Evolutionary conservation across 2,329 filamentous ascomycete genomes (phyloP), one percentile per base, ranked within the genome.

Genomic region (Aquanectria penicillioides): DNA sequence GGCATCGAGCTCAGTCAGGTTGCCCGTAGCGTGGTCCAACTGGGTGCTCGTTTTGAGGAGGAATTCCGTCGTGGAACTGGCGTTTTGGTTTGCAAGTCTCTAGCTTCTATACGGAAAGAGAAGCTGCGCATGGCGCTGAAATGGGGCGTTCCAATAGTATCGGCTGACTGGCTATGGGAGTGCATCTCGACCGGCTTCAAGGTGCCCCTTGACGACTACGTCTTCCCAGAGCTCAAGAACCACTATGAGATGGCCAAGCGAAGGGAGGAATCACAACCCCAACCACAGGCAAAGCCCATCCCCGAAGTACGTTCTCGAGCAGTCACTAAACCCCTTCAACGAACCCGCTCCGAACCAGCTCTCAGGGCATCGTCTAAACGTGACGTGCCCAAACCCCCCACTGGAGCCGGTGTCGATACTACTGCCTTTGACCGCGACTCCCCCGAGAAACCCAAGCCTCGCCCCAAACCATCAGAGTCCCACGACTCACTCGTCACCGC

Each of bases 1-100:
- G 91, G 92, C 7, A 89, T 97, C 52, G 93, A 97, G 69, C 83
- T 97, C 9, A 83, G 94, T 64, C 95, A 98, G 74, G 82, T 97
- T 26, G 89, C 90, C 18, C 93, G 92, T 74, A 82, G 90, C 3
- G 83, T 97, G 22, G 83, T 82, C 31, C 84, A 96, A 59, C 83
- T 97, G 59, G 93, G 95, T 7, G 95, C 90, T 10, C 86, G 77
- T 11, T 97, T 97, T 73, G 87, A 92, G 33, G 92, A 97, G 73
- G 84, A 88, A 49, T 84, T 98, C 37, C 89, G 88, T 4, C 79
- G 85, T 1, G 84, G 86, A 28, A 87, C 87, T n/a, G 92, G 90
- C 12, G 80, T 98, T 15, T 80, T 99, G 3, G 76, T 99, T n/a
- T 93, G 89, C 71, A 86, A 87, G 55, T 82, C 80, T 4, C 68